Conservation (phyloP, 441 rosid genomes). For the Populus hybrid region DNA sequence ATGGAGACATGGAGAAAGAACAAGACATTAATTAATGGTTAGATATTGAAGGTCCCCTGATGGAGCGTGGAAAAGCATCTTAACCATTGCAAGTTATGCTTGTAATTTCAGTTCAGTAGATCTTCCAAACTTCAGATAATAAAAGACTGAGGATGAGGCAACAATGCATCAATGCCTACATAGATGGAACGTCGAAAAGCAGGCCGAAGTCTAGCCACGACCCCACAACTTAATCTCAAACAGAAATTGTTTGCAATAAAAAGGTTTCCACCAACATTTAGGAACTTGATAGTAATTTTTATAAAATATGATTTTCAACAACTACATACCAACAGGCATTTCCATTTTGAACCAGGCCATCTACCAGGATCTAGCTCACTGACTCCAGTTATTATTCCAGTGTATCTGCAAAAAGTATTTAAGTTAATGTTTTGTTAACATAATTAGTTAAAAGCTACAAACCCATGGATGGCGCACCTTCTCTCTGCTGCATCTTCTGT, state of each 20-base stretch:
- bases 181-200: background rate
- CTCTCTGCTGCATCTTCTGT: conserved; percentile 87
- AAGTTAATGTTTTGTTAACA: conserved; percentile 4
- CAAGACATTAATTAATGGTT: background rate
- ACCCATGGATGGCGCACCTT: conserved; percentile 47
- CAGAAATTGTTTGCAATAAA: background rate
- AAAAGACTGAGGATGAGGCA: background rate
- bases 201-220: background rate
- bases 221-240: background rate
- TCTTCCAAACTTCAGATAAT: background rate
- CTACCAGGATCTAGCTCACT: conserved; percentile 77
- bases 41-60: background rate
- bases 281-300: background rate
- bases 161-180: background rate
- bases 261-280: background rate
- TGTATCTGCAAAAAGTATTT: conserved; percentile 45
- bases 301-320: background rate
- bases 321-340: conserved; percentile 69
- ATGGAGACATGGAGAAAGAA: background rate
- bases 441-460: background rate
- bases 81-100: background rate
- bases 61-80: background rate
- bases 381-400: conserved; percentile 73
- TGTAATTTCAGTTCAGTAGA: too few relatives aligned
- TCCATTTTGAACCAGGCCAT: conserved; percentile 97